Conservation (phyloP, 805 yeast species). For the Schwanniomyces yamadae region DNA sequence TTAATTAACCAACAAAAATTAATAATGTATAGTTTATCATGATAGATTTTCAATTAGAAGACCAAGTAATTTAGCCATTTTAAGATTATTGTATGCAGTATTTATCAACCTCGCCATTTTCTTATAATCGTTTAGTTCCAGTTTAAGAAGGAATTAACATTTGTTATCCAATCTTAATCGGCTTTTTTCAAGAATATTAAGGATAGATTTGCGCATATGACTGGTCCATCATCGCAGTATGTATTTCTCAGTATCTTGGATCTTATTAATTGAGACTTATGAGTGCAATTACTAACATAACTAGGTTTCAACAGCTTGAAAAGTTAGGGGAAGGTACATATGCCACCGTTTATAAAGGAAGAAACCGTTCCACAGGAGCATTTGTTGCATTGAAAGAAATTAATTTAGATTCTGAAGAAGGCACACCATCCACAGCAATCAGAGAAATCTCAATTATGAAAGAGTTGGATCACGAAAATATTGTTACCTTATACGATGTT, state of each 20-base stretch:
- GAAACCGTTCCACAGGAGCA: constrained; percentile 81
- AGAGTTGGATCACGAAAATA: constrained; percentile 89
- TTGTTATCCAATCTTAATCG: no score
- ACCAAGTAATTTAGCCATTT: no score
- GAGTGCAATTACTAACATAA: background rate
- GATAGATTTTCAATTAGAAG: no score
- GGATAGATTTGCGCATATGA: no score
- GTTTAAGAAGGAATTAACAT: no score
- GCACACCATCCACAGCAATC: constrained; percentile 97
- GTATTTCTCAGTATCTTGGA: constrained; percentile 14
- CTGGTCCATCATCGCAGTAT: constrained; percentile 46
- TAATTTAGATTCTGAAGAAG: constrained; percentile 93
- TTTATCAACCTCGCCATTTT: no score
- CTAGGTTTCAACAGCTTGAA: constrained; percentile 58
- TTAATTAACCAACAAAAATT: no score
- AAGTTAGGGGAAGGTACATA: constrained; percentile 94
- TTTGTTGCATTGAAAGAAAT: constrained; percentile 94
- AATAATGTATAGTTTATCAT: no score
- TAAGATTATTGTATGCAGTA: no score
- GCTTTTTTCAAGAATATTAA: no score
- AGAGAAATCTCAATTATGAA: constrained; percentile 94
- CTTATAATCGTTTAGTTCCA: no score
- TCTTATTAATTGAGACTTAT: background rate
- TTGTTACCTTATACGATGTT: constrained; percentile 89
- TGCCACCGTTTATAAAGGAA: constrained; percentile 97